Percentiles rank a stretch among this genome's conserved stretches.
These are phyloP conservation scores for Fusarium odoratissimum DNA, from an alignment of 2,329 filamentous ascomycete genomes.

Conservation along the genomic window DNA sequence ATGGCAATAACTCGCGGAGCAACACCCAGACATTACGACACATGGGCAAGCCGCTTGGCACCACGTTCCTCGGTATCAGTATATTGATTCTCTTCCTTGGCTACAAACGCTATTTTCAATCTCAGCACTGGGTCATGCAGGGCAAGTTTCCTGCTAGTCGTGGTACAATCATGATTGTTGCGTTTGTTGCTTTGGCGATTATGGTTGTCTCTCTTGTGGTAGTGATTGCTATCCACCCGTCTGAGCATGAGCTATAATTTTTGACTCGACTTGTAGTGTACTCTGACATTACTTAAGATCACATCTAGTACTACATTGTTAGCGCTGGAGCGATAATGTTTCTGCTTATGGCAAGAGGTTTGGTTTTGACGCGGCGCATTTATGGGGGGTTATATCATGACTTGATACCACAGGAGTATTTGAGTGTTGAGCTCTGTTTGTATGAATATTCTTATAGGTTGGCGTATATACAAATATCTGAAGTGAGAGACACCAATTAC, in stretches of 20 bases:
- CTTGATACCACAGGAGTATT: slow-evolving; percentile 25
- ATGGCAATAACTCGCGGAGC: slow-evolving; percentile 43
- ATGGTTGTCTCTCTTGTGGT: slow-evolving; percentile 71
- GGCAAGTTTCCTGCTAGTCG: slow-evolving; percentile 85
- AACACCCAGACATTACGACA: slow-evolving; percentile 63
- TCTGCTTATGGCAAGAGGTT: not conserved
- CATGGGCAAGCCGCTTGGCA: slow-evolving; percentile 75
- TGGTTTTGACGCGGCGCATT: slow-evolving; percentile 15
- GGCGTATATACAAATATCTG: not conserved
- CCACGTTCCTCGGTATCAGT: slow-evolving; percentile 80
- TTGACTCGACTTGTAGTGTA: not conserved
- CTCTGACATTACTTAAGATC: not conserved
- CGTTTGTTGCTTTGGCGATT: slow-evolving; percentile 71
- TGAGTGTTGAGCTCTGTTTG: not conserved
- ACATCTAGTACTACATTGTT: not conserved
- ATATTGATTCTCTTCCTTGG: slow-evolving; percentile 81
- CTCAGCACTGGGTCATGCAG: slow-evolving; percentile 81
- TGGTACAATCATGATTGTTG: slow-evolving; percentile 78
- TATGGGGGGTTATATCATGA: slow-evolving; percentile 28
- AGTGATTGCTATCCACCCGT: slow-evolving; percentile 66
- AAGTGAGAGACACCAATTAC: not conserved
- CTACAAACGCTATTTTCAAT: slow-evolving; percentile 81
- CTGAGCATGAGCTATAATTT: slow-evolving; percentile 32
- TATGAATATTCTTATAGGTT: not conserved
- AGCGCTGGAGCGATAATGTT: not conserved